Evolutionary conservation across 371 early-diverging fungal genomes (phyloP), one percentile per base, ranked within the genome.

Genomic region (Nematocida displodere): DNA sequence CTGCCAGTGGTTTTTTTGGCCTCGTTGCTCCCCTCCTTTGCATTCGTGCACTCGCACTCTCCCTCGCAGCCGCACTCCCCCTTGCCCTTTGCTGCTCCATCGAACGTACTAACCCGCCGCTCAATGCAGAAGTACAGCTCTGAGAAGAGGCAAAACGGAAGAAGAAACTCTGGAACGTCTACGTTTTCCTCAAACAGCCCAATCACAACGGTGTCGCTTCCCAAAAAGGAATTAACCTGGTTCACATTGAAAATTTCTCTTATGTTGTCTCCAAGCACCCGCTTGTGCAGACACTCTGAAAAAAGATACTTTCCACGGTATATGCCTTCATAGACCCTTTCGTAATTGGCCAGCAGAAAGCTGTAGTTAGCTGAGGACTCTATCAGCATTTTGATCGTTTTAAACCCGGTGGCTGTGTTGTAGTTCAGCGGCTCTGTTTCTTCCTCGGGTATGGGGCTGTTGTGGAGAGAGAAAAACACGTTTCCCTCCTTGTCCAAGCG

Each of bases 401-500:
- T 52, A 40, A 49, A 54, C 4, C 52, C 49, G 4, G 39, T 36
- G 59, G 26, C 44, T 47, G 49, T 58, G 50, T 3, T 62, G 33
- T 29, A n/a, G 33, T 68, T 68, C 29, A 31, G 4, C 1, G 11
- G 37, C 2, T 36, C 37, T 1, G n/a, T 31, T 2, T 55, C 40
- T 52, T 91, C 87, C 7, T 95, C 94, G 85, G 26, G 24, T 5
- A 4, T 11, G 11, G 62, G 62, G 36, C 62, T 62, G 8, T 22
- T 11, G 5, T 29, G 37, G 15, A 71, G 22, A 5, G 62, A 59
- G 54, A 97, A 97, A 80, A 92, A 96, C 1, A 93, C 91, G 82
- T 97, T 96, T 15, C 96, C 96, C 28, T 92, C 90, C 54, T 93
- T 93, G n/a, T 95, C 95, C 1, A 97, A 87, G 77, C 92, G 94